Evolutionary conservation across 768 basidiomycete species (phyloP).

Genomic region (Dacryopinax primogenitus): DNA sequence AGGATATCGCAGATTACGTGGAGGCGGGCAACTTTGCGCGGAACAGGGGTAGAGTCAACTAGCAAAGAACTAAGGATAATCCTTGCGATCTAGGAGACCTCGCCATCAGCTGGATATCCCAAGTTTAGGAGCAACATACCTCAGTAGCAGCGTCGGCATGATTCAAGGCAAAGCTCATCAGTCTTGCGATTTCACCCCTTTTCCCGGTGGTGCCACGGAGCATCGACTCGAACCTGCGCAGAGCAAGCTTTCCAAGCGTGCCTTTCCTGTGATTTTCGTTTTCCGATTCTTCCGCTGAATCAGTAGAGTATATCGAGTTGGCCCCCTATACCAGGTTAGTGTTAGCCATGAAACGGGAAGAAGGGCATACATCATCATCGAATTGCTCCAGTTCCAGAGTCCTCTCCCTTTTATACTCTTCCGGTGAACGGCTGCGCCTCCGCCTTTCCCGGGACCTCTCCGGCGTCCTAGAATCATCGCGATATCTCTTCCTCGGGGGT

Average conservation of each 20-base stretch:
- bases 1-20: conserved; percentile 95
- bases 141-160: conserved; percentile 93
- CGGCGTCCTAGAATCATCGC: conserved; percentile 11
- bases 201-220: conserved; percentile 73
- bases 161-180: conserved; percentile 95
- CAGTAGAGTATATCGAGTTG: conserved; percentile 79
- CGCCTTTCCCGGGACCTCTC: conserved; percentile 8
- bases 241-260: conserved; percentile 61
- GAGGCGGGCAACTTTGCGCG: conserved; percentile 87
- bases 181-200: conserved; percentile 80
- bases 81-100: conserved; percentile 56
- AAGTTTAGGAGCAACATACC: conserved; percentile 31
- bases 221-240: conserved; percentile 80
- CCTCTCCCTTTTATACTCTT: conserved; percentile 27
- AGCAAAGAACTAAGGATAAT: conserved; percentile 79
- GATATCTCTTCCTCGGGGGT: conserved; percentile 28
- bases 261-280: conserved; percentile 66
- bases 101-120: not conserved
- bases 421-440: conserved; percentile 8
- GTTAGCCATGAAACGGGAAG: not conserved
- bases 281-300: conserved; percentile 90
- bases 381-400: conserved; percentile 51
- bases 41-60: conserved; percentile 89
- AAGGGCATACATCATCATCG: conserved; percentile 52
- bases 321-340: conserved; percentile 46